These are phyloP conservation scores for Cladochytrium replicatum DNA, from an alignment of 192 early-diverging fungal genomes.

Conservation along the genomic window DNA sequence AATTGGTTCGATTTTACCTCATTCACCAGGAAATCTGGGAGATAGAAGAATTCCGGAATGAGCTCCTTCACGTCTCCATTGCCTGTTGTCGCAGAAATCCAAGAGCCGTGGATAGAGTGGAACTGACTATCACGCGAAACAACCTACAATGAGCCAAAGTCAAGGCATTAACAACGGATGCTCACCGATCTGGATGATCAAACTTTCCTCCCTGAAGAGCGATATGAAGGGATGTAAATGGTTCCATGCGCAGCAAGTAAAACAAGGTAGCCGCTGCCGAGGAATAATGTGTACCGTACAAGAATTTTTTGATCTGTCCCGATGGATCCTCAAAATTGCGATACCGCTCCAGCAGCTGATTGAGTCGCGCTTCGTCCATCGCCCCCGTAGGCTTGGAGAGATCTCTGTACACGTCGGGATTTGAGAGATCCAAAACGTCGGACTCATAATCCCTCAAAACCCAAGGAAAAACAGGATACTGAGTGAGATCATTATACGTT, in stretches of 20 bases:
- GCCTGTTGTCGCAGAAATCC: slow-evolving; percentile 39
- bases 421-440: slow-evolving; percentile 57
- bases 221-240: slow-evolving; percentile 66
- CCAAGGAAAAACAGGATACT: slow-evolving; percentile 97
- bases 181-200: slow-evolving; percentile 42
- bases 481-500: slow-evolving; percentile 70
- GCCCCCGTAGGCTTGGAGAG: slow-evolving; percentile 88
- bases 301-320: slow-evolving; percentile 53
- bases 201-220: slow-evolving; percentile 43
- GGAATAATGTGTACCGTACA: slow-evolving; percentile 96
- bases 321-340: slow-evolving; percentile 54
- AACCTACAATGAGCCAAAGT: neutral
- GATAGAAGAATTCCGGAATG: slow-evolving; percentile 92
- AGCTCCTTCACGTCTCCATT: slow-evolving; percentile 74
- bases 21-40: slow-evolving; percentile 78
- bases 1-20: slow-evolving; percentile 12
- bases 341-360: slow-evolving; percentile 57
- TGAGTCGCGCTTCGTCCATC: slow-evolving; percentile 53
- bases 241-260: slow-evolving; percentile 81
- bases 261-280: slow-evolving; percentile 84
- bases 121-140: slow-evolving; percentile 32
- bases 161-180: neutral
- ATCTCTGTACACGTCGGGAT: slow-evolving; percentile 74
- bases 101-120: slow-evolving; percentile 37
- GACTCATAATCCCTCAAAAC: slow-evolving; percentile 25